These are phyloP conservation scores for Populus hybrid DNA, from an alignment of 441 rosid species.

Conservation along the genomic window DNA sequence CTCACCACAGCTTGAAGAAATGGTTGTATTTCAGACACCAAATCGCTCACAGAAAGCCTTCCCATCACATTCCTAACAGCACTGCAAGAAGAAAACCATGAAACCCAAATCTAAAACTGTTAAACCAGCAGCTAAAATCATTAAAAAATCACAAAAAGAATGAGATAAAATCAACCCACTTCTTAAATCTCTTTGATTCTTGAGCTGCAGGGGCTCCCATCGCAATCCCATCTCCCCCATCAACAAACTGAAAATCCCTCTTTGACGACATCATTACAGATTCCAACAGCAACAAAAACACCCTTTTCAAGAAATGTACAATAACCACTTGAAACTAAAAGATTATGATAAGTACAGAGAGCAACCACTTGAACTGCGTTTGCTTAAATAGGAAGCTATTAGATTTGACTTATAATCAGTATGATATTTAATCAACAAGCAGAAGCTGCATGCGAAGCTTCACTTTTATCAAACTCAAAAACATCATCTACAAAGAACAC, in stretches of 20 bases:
- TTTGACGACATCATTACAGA: conserved; percentile 27
- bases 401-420: not conserved
- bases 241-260: conserved; percentile 20
- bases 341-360: not conserved
- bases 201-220: conserved; percentile 13
- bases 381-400: not conserved
- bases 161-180: conserved; percentile 28
- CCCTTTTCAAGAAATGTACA: not conserved
- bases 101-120: not conserved
- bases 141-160: not conserved
- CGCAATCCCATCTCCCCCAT: conserved; percentile 21
- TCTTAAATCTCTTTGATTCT: conserved; percentile 37
- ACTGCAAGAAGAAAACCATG: conserved; percentile 25
- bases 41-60: conserved; percentile 29
- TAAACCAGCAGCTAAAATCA: not conserved
- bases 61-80: conserved; percentile 37
- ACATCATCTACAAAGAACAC: not conserved
- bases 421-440: not conserved
- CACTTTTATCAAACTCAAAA: not conserved
- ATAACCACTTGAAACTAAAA: not conserved
- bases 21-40: conserved; percentile 42
- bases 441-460: not conserved
- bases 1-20: conserved; percentile 44
- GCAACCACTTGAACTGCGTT: not conserved
- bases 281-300: not conserved